Percentiles rank a stretch among this genome's conserved stretches.
phyloP scores from a whole-genome alignment of 805 yeast genomes.

The Starmerella khaoyaiensis region DNA sequence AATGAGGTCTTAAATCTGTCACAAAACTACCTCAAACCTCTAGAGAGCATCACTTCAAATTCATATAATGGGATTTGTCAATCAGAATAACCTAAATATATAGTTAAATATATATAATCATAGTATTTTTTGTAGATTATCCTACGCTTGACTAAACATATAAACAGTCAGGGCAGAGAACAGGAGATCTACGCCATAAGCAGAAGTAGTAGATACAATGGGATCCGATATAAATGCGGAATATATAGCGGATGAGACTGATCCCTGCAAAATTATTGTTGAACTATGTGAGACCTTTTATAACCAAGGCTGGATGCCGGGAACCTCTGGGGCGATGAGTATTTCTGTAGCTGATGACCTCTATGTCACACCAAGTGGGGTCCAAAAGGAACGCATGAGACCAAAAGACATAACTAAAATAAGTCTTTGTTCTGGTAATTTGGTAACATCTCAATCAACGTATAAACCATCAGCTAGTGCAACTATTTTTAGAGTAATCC shows the following conservation, averaged over 20 bases:
- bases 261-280: constrained; percentile 78
- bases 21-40: too few species aligned
- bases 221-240: constrained; percentile 22
- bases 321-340: constrained; percentile 93
- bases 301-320: constrained; percentile 80
- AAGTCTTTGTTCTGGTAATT: constrained; percentile 40
- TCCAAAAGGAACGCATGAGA: constrained; percentile 76
- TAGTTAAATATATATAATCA: too few species aligned
- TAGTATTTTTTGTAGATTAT: too few species aligned
- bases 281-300: constrained; percentile 67
- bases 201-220: constrained; percentile 13
- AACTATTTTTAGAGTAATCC: constrained; percentile 69
- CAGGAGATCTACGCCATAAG: too few species aligned
- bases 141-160: too few species aligned
- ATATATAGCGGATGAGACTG: constrained; percentile 36
- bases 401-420: constrained; percentile 75
- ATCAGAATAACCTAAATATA: too few species aligned
- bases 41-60: too few species aligned
- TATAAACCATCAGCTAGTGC: constrained; percentile 91
- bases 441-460: constrained; percentile 33
- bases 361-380: constrained; percentile 89
- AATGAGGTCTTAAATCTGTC: too few species aligned
- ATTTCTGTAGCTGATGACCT: constrained; percentile 33
- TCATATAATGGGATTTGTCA: too few species aligned
- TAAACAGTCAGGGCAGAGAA: too few species aligned